A percentile compares a stretch with the other conserved stretches of the same genome.
phyloP scores from a whole-genome alignment of 2,329 filamentous ascomycete species.

The Cercospora berteroae region DNA sequence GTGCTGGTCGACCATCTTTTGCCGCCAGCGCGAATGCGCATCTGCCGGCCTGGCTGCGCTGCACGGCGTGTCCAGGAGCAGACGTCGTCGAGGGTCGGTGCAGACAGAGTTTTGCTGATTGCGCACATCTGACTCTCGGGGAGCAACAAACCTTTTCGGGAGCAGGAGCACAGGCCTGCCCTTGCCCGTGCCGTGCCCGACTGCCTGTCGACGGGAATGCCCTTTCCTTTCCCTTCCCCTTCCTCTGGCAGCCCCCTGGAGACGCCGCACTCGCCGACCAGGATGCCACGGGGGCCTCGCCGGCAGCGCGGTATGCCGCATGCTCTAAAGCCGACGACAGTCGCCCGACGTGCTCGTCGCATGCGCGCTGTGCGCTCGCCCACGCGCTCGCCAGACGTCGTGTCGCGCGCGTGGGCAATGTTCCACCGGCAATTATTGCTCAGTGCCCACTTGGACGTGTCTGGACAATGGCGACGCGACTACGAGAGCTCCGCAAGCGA shows the following conservation, averaged over 20 bases:
- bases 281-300: constrained; percentile 6
- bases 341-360: not conserved
- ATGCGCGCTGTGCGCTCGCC: not conserved
- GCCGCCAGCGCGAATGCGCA: not conserved
- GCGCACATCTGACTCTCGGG: constrained; percentile 4
- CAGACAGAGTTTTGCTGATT: constrained; percentile 4
- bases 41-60: not conserved
- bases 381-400: not conserved
- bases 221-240: too few species aligned
- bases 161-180: not conserved
- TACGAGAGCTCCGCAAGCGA: constrained; percentile 14
- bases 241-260: not conserved
- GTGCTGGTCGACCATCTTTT: not conserved
- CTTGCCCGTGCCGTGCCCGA: not conserved
- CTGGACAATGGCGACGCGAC: not conserved
- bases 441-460: not conserved
- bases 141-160: not conserved
- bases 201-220: not conserved
- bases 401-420: not conserved
- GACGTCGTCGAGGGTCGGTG: not conserved
- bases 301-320: constrained; percentile 4
- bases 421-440: not conserved
- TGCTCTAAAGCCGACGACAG: not conserved
- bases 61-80: not conserved
- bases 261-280: not conserved